Percentiles rank a stretch among this genome's conserved stretches.
These are phyloP conservation scores for Rhizoclosmatium sp. DNA, from an alignment of 192 early-diverging fungal genomes.

Conservation along the genomic window DNA sequence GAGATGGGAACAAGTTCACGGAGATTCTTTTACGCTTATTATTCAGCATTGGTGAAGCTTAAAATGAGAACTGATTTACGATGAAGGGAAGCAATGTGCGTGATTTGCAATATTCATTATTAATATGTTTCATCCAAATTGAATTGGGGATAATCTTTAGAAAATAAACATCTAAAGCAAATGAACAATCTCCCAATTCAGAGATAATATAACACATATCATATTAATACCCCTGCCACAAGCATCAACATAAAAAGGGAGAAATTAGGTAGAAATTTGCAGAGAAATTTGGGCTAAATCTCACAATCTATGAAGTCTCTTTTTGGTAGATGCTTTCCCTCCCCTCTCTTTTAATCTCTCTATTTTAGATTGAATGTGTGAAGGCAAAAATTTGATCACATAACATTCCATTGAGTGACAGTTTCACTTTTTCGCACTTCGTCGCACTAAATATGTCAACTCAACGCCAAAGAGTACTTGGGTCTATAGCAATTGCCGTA, in stretches of 20 bases:
- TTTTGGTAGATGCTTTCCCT: too few relatives aligned
- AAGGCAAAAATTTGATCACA: too few relatives aligned
- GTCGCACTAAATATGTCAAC: too few relatives aligned
- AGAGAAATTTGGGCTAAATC: too few relatives aligned
- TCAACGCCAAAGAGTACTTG: too few relatives aligned
- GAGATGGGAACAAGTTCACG: conserved; percentile 6
- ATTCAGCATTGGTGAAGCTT: conserved; percentile 12
- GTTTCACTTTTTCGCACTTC: too few relatives aligned
- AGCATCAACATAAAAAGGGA: background rate
- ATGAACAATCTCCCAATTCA: background rate
- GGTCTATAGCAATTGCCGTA: too few relatives aligned
- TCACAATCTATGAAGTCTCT: too few relatives aligned
- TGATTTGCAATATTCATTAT: background rate
- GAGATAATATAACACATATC: background rate
- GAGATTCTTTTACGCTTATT: background rate
- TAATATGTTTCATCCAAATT: background rate
- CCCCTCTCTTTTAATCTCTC: too few relatives aligned
- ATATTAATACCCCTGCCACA: background rate
- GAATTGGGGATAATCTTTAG: background rate
- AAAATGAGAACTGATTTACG: too few relatives aligned
- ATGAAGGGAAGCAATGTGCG: background rate
- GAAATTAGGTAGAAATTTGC: background rate
- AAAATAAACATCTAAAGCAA: background rate
- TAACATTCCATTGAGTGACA: too few relatives aligned
- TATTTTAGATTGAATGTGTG: too few relatives aligned